phyloP scores from a whole-genome alignment of 2,329 filamentous ascomycete genomes.

The Ambrosiella beaveri region DNA sequence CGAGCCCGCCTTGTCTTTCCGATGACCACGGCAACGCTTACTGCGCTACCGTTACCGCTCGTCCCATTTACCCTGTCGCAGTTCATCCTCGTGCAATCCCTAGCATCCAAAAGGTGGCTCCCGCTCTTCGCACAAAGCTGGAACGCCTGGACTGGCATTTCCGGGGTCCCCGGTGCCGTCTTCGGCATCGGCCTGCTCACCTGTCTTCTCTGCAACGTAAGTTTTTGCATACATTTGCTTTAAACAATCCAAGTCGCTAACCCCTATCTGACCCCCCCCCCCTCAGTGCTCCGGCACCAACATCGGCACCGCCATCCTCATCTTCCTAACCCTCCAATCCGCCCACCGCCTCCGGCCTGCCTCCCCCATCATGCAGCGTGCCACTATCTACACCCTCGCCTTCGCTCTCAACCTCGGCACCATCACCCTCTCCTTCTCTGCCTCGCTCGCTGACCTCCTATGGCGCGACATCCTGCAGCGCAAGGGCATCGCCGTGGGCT shows the following conservation, averaged over 20 bases:
- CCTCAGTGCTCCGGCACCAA: conserved; percentile 57
- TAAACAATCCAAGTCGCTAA: not conserved
- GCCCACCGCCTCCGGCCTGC: conserved; percentile 38
- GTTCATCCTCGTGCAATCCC: conserved; percentile 56
- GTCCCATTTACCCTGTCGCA: conserved; percentile 57
- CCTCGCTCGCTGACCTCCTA: conserved; percentile 51
- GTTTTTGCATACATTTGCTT: conserved; percentile 18
- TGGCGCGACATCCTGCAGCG: conserved; percentile 54
- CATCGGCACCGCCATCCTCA: conserved; percentile 57
- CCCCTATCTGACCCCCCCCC: not conserved
- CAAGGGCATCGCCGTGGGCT: conserved; percentile 56
- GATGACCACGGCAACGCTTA: conserved; percentile 45
- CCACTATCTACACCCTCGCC: conserved; percentile 57
- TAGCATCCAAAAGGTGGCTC: conserved; percentile 61
- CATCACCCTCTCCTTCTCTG: conserved; percentile 55
- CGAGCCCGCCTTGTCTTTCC: conserved; percentile 57
- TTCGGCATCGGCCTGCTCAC: conserved; percentile 59
- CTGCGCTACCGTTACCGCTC: conserved; percentile 49
- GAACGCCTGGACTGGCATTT: conserved; percentile 55
- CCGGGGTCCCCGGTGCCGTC: conserved; percentile 49
- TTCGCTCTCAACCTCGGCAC: conserved; percentile 60
- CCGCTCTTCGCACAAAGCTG: conserved; percentile 56
- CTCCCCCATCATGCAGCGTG: conserved; percentile 39
- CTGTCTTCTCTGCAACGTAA: conserved; percentile 54
- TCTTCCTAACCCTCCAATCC: conserved; percentile 51